phyloP scores from a whole-genome alignment of 2,329 filamentous ascomycete species.

The Arthrobotrys pseudoclavata region DNA sequence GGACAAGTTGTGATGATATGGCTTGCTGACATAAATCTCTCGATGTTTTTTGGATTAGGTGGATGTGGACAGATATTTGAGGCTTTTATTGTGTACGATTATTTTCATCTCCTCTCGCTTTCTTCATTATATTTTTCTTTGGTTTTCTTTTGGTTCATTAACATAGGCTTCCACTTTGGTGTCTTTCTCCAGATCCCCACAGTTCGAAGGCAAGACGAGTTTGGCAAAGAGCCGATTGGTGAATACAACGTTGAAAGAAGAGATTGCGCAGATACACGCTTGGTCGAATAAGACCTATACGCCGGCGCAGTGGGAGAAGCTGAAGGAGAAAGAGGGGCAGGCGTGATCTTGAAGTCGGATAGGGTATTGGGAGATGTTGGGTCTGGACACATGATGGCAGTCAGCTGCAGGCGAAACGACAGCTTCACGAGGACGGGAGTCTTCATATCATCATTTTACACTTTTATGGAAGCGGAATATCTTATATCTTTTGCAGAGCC shows the following conservation, averaged over 20 bases:
- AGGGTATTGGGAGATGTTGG: not conserved
- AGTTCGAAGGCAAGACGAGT: conserved; percentile 79
- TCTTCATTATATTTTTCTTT: not conserved
- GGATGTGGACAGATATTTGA: conserved; percentile 64
- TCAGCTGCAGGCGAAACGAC: not conserved
- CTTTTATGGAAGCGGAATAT: not conserved
- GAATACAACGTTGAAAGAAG: conserved; percentile 83
- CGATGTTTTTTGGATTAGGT: conserved; percentile 48
- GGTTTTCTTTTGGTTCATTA: not conserved
- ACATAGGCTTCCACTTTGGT: not conserved
- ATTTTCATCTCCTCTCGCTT: not conserved
- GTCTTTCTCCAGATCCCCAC: conserved; percentile 69
- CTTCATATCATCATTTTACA: not conserved
- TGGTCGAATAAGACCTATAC: conserved; percentile 97
- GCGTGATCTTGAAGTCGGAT: conserved; percentile 6
- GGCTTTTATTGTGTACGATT: conserved; percentile 62
- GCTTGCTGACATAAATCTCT: not conserved
- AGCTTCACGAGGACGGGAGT: not conserved
- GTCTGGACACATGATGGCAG: not conserved
- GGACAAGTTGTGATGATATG: not conserved
- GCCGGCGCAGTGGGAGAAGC: conserved; percentile 86
- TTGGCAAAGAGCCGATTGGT: conserved; percentile 89
- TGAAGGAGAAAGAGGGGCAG: conserved; percentile 67
- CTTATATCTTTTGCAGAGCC: not conserved
- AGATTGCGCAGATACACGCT: conserved; percentile 91